Evolutionary conservation across 495 filamentous ascomycete genomes (phyloP), one percentile per base, ranked within the genome.

Genomic region (Penicillium cinerascens): DNA sequence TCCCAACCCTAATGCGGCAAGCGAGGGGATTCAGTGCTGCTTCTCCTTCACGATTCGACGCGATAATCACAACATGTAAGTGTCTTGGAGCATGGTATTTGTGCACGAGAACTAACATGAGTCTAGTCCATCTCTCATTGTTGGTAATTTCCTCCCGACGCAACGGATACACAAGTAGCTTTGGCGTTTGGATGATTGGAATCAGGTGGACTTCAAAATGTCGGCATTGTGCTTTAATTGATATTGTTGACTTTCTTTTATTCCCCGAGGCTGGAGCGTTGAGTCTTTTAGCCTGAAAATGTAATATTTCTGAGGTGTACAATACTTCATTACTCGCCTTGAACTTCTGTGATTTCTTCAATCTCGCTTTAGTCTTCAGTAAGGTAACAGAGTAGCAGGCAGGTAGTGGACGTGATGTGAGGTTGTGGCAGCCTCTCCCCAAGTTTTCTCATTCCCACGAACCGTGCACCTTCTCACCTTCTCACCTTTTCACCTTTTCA

Each of bases 31-130:
- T 41, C 86, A 85, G 55, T 99, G 93, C 69, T 97, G 95, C 64
- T 99, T 99, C 65, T 97, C 93, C 0, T 97, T 99, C 61, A 92
- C 92, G 38, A 95, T 99, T 49, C 81, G 88, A 57, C 83, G 92
- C 66, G 93, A 99, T 72, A 87, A 87, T 51, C 88, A 97, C 68
- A 92, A 97, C 66, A 95, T 99, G 93, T 96, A 77, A 81, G 90
- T 82, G 18, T 41, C 22, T 55, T 18, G 17, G 42, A n/a, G 9
- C 9, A 2, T 21, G 13, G 8, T 13, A n/a, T 33, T 21, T 21
- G 10, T 41, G 13, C 13, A 35, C 36, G 35, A 25, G 33, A 42
- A 38, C 33, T 65, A 48, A 56, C 56, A 60, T 35, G 60, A 42
- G 18, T 33, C 29, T 58, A 97, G 93, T 56, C 93, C 93, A 49